phyloP scores from a whole-genome alignment of 2,329 filamentous ascomycete species.

The Claviceps sorghi region DNA sequence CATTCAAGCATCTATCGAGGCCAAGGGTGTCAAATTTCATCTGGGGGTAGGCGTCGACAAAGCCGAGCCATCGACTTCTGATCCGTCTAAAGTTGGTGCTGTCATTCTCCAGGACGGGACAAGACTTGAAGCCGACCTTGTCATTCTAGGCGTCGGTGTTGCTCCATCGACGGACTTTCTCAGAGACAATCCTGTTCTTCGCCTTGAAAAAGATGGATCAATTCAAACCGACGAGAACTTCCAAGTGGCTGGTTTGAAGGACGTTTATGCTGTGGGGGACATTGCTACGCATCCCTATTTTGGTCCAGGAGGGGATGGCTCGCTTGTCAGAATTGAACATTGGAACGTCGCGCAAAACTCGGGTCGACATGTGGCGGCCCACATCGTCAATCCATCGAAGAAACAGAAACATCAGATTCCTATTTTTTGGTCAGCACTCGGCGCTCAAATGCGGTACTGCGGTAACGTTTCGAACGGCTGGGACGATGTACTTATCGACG shows the following conservation, averaged over 20 bases:
- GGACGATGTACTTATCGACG: constrained; percentile 72
- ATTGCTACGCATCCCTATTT: constrained; percentile 92
- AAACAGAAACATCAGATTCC: constrained; percentile 67
- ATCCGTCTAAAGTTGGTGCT: constrained; percentile 60
- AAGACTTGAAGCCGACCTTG: constrained; percentile 68
- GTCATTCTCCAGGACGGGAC: constrained; percentile 79
- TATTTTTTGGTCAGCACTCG: constrained; percentile 92
- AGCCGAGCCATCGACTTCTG: constrained; percentile 54
- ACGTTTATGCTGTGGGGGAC: constrained; percentile 87
- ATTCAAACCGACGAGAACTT: constrained; percentile 69
- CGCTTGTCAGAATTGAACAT: constrained; percentile 75
- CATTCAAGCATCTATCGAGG: constrained; percentile 66
- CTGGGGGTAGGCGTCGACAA: constrained; percentile 71
- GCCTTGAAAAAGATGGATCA: constrained; percentile 73
- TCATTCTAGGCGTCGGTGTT: constrained; percentile 85
- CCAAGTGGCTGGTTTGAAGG: constrained; percentile 56
- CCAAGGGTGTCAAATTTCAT: constrained; percentile 78
- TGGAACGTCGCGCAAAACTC: constrained; percentile 97
- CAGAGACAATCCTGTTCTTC: constrained; percentile 51
- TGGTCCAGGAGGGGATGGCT: constrained; percentile 68
- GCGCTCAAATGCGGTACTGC: constrained; percentile 81
- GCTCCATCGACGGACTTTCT: constrained; percentile 74
- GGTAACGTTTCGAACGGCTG: constrained; percentile 70
- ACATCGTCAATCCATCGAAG: constrained; percentile 51
- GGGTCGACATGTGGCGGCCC: constrained; percentile 62